Base-by-base conservation (phyloP, 768 basidiomycete species). In the Fomitopsis pulvina region DNA sequence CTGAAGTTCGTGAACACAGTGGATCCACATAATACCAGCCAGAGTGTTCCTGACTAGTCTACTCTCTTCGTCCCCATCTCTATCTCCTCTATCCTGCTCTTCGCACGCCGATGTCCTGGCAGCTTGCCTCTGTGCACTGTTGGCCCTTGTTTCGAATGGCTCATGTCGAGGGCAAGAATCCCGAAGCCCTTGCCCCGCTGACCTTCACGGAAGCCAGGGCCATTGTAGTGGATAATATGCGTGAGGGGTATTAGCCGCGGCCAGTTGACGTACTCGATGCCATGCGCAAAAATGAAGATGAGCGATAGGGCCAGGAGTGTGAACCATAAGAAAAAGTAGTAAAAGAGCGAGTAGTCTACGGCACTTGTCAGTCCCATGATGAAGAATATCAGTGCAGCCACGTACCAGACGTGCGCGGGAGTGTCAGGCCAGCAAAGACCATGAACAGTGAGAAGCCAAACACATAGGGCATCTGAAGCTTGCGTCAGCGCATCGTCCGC, bases 231-330 rank as follows among this genome's bases (percentile, higher is more conserved):
- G 49, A 98, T 85, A 45, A 84, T 72, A 50, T 92, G 88, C 25
- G 72, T 71, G 3, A 85, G 81, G 0, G 91, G 87, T 55, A 87
- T 78, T 48, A 99, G 76, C 10, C 85, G 79, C 11, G 96, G 96
- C 90, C 93, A 97, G 14, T 87, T 79, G 48, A 99, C 95, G 63
- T 96, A 99, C 53, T 92, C 89, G 55, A 94, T 83, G 30, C 94
- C 95, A 66, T 95, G 78, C n/a, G 79, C 66, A 59, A 84, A 56
- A 56, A 98, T 92, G 69, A 88, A 93, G 40, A 71, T 57, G 51
- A 85, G 67, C 11, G 92, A 75, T 45, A 80, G 56, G 28, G 75
- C 62, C 40, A 90, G 69, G 39, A 93, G 62, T 27, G 74, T 57
- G 59, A 88, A 72, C 87, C 93, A 93, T 37, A 96, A 71, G 59